A percentile compares a stretch with the other conserved stretches of the same genome.
phyloP scores from a whole-genome alignment of 768 basidiomycete species.

The Lactarius deliciosus region DNA sequence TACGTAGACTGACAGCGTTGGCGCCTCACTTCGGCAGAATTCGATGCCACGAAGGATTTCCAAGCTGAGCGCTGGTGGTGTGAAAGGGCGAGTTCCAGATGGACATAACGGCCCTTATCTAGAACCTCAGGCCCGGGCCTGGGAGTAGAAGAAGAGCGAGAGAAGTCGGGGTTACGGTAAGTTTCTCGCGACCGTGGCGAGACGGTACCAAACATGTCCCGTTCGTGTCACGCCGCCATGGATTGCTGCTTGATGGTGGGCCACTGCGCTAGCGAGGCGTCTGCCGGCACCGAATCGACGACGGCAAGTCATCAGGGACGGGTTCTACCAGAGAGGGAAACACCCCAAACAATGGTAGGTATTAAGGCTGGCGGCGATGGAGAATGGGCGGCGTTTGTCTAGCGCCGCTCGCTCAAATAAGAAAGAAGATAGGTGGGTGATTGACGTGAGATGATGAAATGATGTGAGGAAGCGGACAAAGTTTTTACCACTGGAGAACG shows the following conservation, averaged over 20 bases:
- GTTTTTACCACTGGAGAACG: neutral
- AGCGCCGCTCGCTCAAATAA: neutral
- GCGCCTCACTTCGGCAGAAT: neutral
- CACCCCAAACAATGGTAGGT: neutral
- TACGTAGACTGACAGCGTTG: neutral
- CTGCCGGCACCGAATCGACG: neutral
- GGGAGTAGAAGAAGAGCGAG: neutral
- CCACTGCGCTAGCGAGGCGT: neutral
- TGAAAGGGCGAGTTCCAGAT: neutral
- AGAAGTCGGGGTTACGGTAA: neutral
- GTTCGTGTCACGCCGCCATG: neutral
- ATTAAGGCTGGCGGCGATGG: neutral
- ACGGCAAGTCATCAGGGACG: neutral
- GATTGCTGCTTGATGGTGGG: neutral
- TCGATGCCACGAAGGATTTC: neutral
- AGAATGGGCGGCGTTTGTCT: neutral
- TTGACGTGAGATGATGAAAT: neutral
- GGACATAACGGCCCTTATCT: neutral
- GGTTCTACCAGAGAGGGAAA: neutral
- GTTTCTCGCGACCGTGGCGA: too few species aligned
- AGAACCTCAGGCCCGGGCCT: neutral
- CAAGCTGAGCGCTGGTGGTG: neutral
- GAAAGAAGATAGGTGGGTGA: neutral
- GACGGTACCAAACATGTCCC: neutral
- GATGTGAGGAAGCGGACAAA: neutral